A percentile compares a stretch with the other conserved stretches of the same genome.
Evolutionary conservation across 257 asterid genomes (phyloP).

Genomic region (Capsicum chinense): DNA sequence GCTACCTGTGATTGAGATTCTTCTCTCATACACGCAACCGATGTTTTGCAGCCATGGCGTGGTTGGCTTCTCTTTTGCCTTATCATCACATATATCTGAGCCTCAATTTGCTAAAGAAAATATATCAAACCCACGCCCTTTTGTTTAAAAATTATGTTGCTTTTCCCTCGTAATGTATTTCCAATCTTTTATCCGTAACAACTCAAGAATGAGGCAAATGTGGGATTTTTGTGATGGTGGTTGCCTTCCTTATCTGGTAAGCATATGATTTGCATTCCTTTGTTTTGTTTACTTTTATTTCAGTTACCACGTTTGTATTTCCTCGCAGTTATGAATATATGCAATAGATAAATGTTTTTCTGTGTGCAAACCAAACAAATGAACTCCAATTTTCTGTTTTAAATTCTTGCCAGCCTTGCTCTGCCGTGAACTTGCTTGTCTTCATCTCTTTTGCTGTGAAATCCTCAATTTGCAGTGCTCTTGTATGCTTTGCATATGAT

Average conservation of each 20-base stretch:
- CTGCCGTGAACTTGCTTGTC: background rate
- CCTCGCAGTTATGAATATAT: background rate
- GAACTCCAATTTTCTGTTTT: background rate
- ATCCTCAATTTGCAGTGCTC: background rate
- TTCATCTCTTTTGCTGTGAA: background rate
- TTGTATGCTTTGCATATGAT: background rate
- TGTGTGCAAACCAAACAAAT: background rate
- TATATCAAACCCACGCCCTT: background rate
- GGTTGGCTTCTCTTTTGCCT: conserved; percentile 7
- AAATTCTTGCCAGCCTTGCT: background rate
- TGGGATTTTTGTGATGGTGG: conserved; percentile 30
- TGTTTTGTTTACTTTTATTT: background rate
- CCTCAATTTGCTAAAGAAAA: conserved; percentile 11
- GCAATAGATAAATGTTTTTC: background rate
- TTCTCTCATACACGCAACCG: conserved; percentile 4
- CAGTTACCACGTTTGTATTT: background rate
- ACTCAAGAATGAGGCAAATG: conserved; percentile 30
- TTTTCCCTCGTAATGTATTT: background rate
- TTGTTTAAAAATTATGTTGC: background rate
- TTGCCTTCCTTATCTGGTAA: conserved; percentile 30
- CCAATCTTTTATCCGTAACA: background rate
- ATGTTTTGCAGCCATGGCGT: conserved; percentile 44
- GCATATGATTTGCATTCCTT: background rate
- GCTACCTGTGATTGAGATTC: conserved; percentile 14
- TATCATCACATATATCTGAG: background rate